phyloP scores from a whole-genome alignment of 176 grass and related monocot species.

The Eragrostis curvula region DNA sequence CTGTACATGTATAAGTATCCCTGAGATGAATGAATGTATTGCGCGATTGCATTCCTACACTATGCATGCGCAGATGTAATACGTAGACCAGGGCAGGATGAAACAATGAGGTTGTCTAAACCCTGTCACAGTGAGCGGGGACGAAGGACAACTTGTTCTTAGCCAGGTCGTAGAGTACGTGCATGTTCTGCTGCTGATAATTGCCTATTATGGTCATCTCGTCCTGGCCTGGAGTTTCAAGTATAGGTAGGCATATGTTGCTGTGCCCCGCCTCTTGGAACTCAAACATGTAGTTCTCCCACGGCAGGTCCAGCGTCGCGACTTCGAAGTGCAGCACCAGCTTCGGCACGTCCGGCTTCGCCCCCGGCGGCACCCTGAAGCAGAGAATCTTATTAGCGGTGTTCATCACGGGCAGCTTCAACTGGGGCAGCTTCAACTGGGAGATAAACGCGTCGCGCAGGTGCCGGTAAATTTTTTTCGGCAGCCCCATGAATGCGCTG shows the following conservation, averaged over 20 bases:
- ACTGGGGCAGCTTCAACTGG: slow-evolving; percentile 34
- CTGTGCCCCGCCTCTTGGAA: not conserved
- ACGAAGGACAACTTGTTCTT: slow-evolving; percentile 46
- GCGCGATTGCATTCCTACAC: too few species aligned
- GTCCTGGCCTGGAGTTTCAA: not conserved
- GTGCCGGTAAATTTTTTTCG: slow-evolving; percentile 30
- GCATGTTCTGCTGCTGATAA: slow-evolving; percentile 69
- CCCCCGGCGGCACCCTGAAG: slow-evolving; percentile 36
- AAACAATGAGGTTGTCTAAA: not conserved
- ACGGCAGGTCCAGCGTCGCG: slow-evolving; percentile 52
- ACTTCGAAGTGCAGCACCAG: slow-evolving; percentile 56
- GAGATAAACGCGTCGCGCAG: slow-evolving; percentile 37
- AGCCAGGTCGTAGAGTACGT: slow-evolving; percentile 62
- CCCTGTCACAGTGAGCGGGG: slow-evolving; percentile 43
- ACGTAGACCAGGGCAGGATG: too few species aligned
- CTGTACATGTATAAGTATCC: too few species aligned
- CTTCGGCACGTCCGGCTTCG: slow-evolving; percentile 36
- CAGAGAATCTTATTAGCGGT: slow-evolving; percentile 20
- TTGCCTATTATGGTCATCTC: slow-evolving; percentile 56
- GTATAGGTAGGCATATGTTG: slow-evolving; percentile 24
- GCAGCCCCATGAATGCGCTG: slow-evolving; percentile 33
- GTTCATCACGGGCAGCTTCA: slow-evolving; percentile 39
- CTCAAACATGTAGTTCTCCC: slow-evolving; percentile 63
- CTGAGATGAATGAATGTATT: too few species aligned
- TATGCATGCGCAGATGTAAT: too few species aligned